phyloP scores from a whole-genome alignment of 805 yeast species.

The Candida berthetii region DNA sequence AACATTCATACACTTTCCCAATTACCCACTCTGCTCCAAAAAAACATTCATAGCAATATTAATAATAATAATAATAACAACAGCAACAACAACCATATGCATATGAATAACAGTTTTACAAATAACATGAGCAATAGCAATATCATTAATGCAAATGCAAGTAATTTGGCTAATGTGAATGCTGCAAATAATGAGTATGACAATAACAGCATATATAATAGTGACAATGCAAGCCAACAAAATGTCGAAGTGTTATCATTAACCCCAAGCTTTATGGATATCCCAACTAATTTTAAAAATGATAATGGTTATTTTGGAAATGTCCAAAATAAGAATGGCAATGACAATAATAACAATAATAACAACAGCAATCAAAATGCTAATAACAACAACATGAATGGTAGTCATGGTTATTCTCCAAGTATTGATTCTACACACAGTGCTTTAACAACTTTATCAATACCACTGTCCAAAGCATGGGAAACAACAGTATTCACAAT shows the following conservation, averaged over 20 bases:
- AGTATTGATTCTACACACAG: conserved; percentile 2
- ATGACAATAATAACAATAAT: background rate
- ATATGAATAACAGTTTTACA: no score
- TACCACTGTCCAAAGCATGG: background rate
- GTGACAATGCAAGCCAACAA: conserved; percentile 13
- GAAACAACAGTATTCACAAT: background rate
- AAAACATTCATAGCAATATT: conserved; percentile 3
- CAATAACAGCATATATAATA: conserved; percentile 1
- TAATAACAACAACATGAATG: background rate
- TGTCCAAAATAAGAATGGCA: background rate
- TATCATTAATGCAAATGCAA: background rate
- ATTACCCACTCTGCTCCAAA: background rate
- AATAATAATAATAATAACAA: conserved; percentile 4
- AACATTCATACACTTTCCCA: background rate
- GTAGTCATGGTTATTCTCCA: conserved; percentile 1
- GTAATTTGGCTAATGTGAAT: background rate
- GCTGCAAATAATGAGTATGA: background rate
- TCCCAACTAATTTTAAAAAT: conserved; percentile 16
- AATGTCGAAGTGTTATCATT: conserved; percentile 33
- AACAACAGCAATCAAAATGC: background rate
- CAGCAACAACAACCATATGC: no score
- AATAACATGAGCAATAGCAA: background rate
- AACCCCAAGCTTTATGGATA: conserved; percentile 35
- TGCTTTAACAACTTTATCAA: background rate
- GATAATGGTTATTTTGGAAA: conserved; percentile 1